phyloP scores from a whole-genome alignment of 176 grass and related monocot genomes.

The Rhynchospora tenuis region DNA sequence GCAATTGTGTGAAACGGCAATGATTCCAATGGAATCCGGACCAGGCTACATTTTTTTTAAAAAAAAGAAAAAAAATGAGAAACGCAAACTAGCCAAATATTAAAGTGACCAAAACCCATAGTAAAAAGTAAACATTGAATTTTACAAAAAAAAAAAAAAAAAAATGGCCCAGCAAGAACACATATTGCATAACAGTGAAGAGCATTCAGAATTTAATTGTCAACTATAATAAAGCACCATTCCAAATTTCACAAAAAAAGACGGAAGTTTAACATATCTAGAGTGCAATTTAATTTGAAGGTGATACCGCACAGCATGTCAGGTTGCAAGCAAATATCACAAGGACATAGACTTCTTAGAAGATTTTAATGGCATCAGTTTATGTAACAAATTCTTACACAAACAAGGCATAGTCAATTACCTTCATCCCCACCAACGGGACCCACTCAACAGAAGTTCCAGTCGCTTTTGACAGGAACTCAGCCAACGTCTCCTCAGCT shows the following conservation, averaged over 20 bases:
- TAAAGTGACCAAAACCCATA: background rate
- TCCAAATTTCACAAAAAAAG: background rate
- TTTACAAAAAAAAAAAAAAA: background rate
- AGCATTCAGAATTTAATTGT: background rate
- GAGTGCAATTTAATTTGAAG: too few species aligned
- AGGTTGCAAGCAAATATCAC: background rate
- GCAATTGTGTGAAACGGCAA: slow-evolving; percentile 94
- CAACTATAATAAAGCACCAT: background rate
- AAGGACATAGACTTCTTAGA: background rate
- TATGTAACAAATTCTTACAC: background rate
- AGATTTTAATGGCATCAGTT: background rate
- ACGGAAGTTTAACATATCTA: background rate
- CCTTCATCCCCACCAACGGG: slow-evolving; percentile 59
- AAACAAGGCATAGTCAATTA: background rate
- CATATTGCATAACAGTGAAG: background rate
- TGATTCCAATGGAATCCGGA: slow-evolving; percentile 99
- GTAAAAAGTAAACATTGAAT: background rate
- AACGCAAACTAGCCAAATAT: background rate
- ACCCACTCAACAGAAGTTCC: slow-evolving; percentile 64
- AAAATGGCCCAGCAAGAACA: background rate
- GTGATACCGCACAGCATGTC: background rate
- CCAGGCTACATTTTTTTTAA: slow-evolving; percentile 63
- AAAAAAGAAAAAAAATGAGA: slow-evolving; percentile 10
- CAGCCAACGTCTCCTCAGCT: slow-evolving; percentile 55
- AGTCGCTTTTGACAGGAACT: slow-evolving; percentile 54